Percentiles rank a stretch among this genome's conserved stretches.
These are phyloP conservation scores for Chaetomium tenue DNA, from an alignment of 495 filamentous ascomycete species.

Conservation along the genomic window DNA sequence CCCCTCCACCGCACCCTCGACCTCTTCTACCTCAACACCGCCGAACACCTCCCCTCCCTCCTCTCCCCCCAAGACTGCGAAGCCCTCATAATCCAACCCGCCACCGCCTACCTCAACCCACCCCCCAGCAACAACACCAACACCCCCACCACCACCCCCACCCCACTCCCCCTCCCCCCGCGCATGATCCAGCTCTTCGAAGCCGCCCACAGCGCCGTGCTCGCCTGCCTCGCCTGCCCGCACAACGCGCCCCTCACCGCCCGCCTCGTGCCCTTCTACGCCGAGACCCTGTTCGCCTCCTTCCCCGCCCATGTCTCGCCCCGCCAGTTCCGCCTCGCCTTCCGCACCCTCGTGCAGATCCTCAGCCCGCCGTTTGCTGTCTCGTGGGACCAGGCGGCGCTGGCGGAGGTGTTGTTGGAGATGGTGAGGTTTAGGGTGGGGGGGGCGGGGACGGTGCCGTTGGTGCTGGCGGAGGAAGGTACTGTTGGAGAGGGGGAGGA, in stretches of 20 bases:
- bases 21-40: slow-evolving; percentile 87
- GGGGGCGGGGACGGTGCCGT: slow-evolving; percentile 49
- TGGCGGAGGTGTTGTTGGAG: slow-evolving; percentile 78
- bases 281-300: slow-evolving; percentile 75
- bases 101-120: slow-evolving; percentile 68
- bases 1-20: slow-evolving; percentile 77
- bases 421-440: slow-evolving; percentile 68
- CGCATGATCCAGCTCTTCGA: slow-evolving; percentile 74
- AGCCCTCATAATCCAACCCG: slow-evolving; percentile 68
- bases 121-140: not conserved
- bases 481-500: slow-evolving; percentile 5
- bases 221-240: slow-evolving; percentile 78
- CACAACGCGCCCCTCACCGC: slow-evolving; percentile 68
- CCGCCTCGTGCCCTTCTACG: slow-evolving; percentile 78
- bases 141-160: slow-evolving; percentile 46
- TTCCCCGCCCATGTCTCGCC: slow-evolving; percentile 82
- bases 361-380: slow-evolving; percentile 73
- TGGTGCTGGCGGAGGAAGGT: slow-evolving; percentile 27
- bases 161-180: slow-evolving; percentile 60
- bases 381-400: slow-evolving; percentile 69
- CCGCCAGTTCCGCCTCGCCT: slow-evolving; percentile 89
- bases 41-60: slow-evolving; percentile 78
- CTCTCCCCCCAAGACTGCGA: slow-evolving; percentile 66
- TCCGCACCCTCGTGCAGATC: slow-evolving; percentile 84
- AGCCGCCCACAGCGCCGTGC: slow-evolving; percentile 81